Evolutionary conservation across 495 filamentous ascomycete genomes (phyloP).

Genomic region (Hypoxylon trugodes): DNA sequence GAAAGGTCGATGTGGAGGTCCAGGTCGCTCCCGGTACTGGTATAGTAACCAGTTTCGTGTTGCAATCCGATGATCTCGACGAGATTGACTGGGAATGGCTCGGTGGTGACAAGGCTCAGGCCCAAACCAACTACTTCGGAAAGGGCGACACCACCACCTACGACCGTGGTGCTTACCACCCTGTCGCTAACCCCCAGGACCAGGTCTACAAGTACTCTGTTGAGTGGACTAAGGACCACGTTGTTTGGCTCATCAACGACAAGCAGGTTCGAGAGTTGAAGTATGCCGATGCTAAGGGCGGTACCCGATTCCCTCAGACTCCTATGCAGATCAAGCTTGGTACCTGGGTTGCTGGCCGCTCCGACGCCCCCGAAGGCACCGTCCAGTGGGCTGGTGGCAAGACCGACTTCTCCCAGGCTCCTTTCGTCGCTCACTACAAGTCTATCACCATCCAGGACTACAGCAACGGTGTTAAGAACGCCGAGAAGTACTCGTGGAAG

Average conservation of each 20-base stretch:
- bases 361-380: conserved; percentile 72
- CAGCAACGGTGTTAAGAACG: conserved; percentile 79
- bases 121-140: conserved; percentile 94
- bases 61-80: conserved; percentile 91
- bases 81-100: conserved; percentile 96
- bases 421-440: conserved; percentile 87
- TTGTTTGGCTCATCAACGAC: conserved; percentile 87
- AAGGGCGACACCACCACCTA: conserved; percentile 84
- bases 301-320: conserved; percentile 84
- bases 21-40: conserved; percentile 73
- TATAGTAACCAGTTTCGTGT: conserved; percentile 83
- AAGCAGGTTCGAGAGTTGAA: conserved; percentile 71
- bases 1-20: conserved; percentile 71
- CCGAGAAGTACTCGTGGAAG: conserved; percentile 76
- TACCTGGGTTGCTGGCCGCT: conserved; percentile 84
- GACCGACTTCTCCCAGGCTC: conserved; percentile 76
- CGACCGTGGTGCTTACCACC: conserved; percentile 75
- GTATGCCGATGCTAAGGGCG: conserved; percentile 64
- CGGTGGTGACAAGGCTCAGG: conserved; percentile 67
- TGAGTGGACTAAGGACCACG: conserved; percentile 78
- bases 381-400: conserved; percentile 88
- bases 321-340: conserved; percentile 89
- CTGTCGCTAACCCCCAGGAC: conserved; percentile 66
- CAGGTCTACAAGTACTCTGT: conserved; percentile 86
- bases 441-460: conserved; percentile 83